Percentiles rank a stretch among this genome's conserved stretches.
Conservation (phyloP, 805 yeast genomes). For the Metschnikowia reukaufii region DNA sequence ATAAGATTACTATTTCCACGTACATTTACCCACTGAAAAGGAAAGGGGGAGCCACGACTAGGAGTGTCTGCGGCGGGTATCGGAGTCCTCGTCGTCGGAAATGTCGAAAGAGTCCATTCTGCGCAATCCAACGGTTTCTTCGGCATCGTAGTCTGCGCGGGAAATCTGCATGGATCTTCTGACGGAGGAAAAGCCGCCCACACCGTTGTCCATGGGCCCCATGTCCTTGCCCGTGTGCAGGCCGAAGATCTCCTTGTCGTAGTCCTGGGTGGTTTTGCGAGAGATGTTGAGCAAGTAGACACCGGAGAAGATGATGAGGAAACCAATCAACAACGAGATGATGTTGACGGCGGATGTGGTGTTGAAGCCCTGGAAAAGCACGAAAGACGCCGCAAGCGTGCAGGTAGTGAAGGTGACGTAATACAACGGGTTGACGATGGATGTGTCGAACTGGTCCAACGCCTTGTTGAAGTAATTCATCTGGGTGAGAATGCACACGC, state of each 20-base stretch:
- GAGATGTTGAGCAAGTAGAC: slow-evolving; percentile 80
- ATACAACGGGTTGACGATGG: slow-evolving; percentile 86
- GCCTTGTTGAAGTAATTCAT: slow-evolving; percentile 95
- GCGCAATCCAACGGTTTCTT: slow-evolving; percentile 54
- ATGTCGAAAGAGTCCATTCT: slow-evolving; percentile 62
- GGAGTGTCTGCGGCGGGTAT: slow-evolving; percentile 18
- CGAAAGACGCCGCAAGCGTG: slow-evolving; percentile 81
- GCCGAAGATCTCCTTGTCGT: slow-evolving; percentile 54
- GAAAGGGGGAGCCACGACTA: neutral
- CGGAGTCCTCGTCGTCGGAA: slow-evolving; percentile 38
- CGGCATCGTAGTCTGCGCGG: slow-evolving; percentile 42
- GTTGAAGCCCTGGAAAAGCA: slow-evolving; percentile 83
- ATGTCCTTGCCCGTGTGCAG: slow-evolving; percentile 53
- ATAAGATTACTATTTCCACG: neutral
- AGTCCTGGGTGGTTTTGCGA: slow-evolving; percentile 58
- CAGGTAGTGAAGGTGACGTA: slow-evolving; percentile 91
- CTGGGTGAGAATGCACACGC: slow-evolving; percentile 79
- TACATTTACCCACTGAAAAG: neutral
- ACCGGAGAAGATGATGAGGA: slow-evolving; percentile 82
- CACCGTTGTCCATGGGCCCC: slow-evolving; percentile 79
- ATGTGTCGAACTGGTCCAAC: slow-evolving; percentile 87
- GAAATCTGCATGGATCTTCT: slow-evolving; percentile 72
- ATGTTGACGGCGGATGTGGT: slow-evolving; percentile 78
- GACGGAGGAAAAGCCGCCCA: slow-evolving; percentile 68
- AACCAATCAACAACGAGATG: slow-evolving; percentile 80